Percentiles rank a stretch among this genome's conserved stretches.
Conservation (phyloP, 129 eudicot species). For the Tanacetum coccineum region DNA sequence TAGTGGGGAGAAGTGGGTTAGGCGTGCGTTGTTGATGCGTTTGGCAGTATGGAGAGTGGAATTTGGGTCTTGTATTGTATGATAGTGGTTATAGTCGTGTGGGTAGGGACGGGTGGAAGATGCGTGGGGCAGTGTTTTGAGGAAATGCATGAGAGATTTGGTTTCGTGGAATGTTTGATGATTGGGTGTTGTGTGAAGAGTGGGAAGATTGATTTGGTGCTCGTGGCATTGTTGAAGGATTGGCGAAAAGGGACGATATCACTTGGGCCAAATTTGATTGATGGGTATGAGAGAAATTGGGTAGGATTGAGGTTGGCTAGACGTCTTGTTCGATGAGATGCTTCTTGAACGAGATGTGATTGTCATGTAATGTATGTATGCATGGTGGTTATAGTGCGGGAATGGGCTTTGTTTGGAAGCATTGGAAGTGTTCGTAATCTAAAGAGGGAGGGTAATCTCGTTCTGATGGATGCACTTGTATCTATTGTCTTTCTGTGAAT, state of each 20-base stretch:
- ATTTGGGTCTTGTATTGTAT: constrained; percentile 68
- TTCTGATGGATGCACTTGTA: constrained; percentile 49
- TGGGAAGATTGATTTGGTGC: constrained; percentile 49
- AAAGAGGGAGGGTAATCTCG: constrained; percentile 26
- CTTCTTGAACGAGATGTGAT: constrained; percentile 61
- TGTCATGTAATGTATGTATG: constrained; percentile 79
- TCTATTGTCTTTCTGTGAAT: constrained; percentile 61
- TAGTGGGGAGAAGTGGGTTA: no score
- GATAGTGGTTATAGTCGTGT: constrained; percentile 50
- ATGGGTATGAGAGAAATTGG: constrained; percentile 69
- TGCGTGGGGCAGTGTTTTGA: constrained; percentile 54
- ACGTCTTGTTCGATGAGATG: constrained; percentile 54
- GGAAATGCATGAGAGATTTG: constrained; percentile 68
- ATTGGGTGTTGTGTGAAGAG: constrained; percentile 53
- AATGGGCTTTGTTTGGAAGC: constrained; percentile 49
- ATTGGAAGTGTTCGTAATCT: constrained; percentile 41
- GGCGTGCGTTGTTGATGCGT: no score
- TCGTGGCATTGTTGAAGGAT: constrained; percentile 39
- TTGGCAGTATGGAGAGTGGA: no score
- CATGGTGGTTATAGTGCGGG: constrained; percentile 61
- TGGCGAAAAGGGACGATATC: constrained; percentile 55
- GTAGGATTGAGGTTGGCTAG: constrained; percentile 56
- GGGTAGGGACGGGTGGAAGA: no score
- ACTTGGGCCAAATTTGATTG: constrained; percentile 67
- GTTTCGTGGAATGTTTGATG: constrained; percentile 76